Base-by-base conservation (phyloP, 192 early-diverging fungal species). In the Gamsiella multidivaricata region DNA sequence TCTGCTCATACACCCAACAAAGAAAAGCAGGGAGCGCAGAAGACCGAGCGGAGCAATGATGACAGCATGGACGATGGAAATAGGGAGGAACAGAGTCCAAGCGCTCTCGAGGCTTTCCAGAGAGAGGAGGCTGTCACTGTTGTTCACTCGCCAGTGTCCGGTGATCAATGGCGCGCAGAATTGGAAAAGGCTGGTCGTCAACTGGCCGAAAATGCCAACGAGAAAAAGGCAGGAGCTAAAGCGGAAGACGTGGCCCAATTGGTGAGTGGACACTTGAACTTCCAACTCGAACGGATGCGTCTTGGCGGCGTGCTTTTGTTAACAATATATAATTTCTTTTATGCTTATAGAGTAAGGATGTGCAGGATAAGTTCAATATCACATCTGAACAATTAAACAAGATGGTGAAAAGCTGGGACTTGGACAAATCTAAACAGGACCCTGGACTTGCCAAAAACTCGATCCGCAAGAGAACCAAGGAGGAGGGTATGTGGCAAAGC, bases 311-410 rank as follows among this genome's bases (percentile, higher is more conserved):
- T n/a, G n/a, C n/a, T n/a, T n/a, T n/a, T n/a, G n/a, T n/a, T n/a
- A n/a, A n/a, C n/a, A n/a, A n/a, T n/a, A n/a, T n/a, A n/a, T 41
- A 10, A 10, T 41, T 41, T 41, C 14, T 41, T 41, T 41, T 7
- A 25, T 3, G 28, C 5, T 41, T n/a, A 55, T 23, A 86, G 87
- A 75, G 81, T 46, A 86, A 83, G 56, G 74, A 84, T 52, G 81
- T 86, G 3, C 83, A 86, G 47, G 76, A 83, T 61, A 86, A 86
- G 61, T 88, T 80, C 51, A 85, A 84, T 23, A 80, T 88, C 10
- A 80, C 85, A 3, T 81, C 85, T 18, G 87, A 80, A 12, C 82
- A 82, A 18, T 39, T 87, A 10, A 70, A 59, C 33, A 88, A 85
- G 39, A 60, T 88, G 47, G 54, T 86, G 31, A 85, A 84, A 49